phyloP scores from a whole-genome alignment of 495 filamentous ascomycete genomes.

The Podospora comata region DNA sequence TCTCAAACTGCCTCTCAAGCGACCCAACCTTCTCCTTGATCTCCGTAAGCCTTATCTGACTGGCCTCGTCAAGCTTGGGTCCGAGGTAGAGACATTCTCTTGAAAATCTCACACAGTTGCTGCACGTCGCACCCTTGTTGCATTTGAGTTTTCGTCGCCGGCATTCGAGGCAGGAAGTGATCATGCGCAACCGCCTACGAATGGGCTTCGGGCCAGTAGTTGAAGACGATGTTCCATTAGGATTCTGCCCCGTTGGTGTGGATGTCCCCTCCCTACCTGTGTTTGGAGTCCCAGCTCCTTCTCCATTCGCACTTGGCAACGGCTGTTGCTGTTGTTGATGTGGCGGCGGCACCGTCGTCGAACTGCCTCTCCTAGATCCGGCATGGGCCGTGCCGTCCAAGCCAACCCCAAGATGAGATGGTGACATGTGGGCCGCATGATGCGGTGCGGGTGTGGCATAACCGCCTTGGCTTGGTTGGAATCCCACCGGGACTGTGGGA shows the following conservation, averaged over 20 bases:
- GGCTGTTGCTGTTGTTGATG: background rate
- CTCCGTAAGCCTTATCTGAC: constrained; percentile 59
- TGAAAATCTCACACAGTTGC: constrained; percentile 60
- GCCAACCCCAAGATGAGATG: background rate
- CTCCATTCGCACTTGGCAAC: background rate
- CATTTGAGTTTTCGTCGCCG: constrained; percentile 77
- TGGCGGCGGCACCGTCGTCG: background rate
- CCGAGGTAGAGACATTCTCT: constrained; percentile 66
- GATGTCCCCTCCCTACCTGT: background rate
- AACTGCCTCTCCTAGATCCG: constrained; percentile 9
- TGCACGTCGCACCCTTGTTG: constrained; percentile 69
- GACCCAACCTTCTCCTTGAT: constrained; percentile 69
- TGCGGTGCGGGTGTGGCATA: background rate
- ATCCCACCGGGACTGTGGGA: background rate
- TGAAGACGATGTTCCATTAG: background rate
- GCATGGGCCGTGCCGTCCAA: background rate
- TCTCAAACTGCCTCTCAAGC: constrained; percentile 58
- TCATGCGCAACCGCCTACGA: constrained; percentile 64
- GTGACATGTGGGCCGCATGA: constrained; percentile 10
- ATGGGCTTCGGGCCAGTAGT: constrained; percentile 40
- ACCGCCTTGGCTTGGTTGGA: background rate
- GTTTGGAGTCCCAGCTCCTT: background rate
- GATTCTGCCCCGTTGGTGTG: background rate
- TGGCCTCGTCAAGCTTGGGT: constrained; percentile 56
- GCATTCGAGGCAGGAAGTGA: constrained; percentile 68